Conservation (phyloP, 495 filamentous ascomycete species). For the Aspergillus nidulans region DNA sequence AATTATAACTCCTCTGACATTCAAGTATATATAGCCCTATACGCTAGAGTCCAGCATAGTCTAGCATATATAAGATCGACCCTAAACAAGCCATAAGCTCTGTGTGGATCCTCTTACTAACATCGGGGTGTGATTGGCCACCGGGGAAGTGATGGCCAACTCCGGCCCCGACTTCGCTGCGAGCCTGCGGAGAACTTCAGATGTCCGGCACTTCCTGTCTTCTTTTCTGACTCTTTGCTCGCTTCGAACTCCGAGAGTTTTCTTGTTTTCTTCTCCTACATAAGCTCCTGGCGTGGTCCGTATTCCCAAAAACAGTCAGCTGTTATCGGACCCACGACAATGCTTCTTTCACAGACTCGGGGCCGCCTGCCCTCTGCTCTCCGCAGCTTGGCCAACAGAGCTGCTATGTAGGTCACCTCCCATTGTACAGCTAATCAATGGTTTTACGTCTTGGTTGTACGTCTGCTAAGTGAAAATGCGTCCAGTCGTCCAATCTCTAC, state of each 20-base stretch:
- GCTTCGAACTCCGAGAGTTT: slow-evolving; percentile 2
- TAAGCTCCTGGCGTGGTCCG: background rate
- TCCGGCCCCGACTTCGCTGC: slow-evolving; percentile 28
- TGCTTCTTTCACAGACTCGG: slow-evolving; percentile 40
- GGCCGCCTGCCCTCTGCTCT: slow-evolving; percentile 41
- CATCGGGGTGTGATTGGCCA: slow-evolving; percentile 20
- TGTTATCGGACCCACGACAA: slow-evolving; percentile 17
- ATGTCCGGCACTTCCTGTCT: background rate
- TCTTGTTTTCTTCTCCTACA: background rate
- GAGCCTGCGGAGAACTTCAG: slow-evolving; percentile 10
- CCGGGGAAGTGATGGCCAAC: slow-evolving; percentile 24
- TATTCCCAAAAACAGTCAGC: background rate
- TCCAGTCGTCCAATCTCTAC: slow-evolving; percentile 47
- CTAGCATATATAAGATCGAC: background rate
- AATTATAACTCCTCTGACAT: background rate
- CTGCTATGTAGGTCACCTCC: slow-evolving; percentile 17
- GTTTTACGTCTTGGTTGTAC: background rate
- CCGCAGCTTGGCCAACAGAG: slow-evolving; percentile 29
- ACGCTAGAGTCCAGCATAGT: too few relatives aligned
- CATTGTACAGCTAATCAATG: background rate
- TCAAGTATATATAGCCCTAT: background rate
- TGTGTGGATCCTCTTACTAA: slow-evolving; percentile 19
- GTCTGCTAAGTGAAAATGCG: slow-evolving; percentile 9
- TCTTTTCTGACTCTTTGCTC: slow-evolving; percentile 17
- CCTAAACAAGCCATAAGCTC: background rate